Evolutionary conservation across 2,329 filamentous ascomycete species (phyloP), one percentile per base, ranked within the genome.

Genomic region (Bimuria novae-zelandiae): DNA sequence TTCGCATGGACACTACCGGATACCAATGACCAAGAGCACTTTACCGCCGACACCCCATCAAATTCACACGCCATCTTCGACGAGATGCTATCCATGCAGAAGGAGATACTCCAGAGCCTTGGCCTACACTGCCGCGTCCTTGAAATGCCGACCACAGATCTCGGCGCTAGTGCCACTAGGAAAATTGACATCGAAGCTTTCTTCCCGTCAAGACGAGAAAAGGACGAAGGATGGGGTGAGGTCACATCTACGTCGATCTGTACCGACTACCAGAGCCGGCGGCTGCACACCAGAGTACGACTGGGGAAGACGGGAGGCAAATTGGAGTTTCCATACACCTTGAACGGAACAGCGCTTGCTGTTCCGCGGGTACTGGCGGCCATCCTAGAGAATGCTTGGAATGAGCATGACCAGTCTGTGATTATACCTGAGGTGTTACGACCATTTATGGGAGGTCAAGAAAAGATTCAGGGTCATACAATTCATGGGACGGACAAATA

Each of bases 131-230:
- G 90, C 68, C 90, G 93, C 52, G 82, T 99, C 16, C 83, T 99
- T 7, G 91, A 96, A 73, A 97, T 97, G 93, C 93, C 94, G 0
- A 83, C 87, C 0, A 79, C 84, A 0, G 94, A 99, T 73, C 85
- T 99, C 0, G 94, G 94, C 60, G 93, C 94, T 7, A 92, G 89
- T 23, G 94, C 94, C 11, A 82, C 80, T 19, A 84, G 92, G 56
- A 99, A 99, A 74, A 83, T 88, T 60, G 94, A 99, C 72, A 96
- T 99, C 50, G 94, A 99, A 71, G 91, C 90, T 3, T 92, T 88
- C 75, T 97, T 99, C 77, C 94, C 94, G 0, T 92, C 89, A 35
- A 84, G 93, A 4, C 79, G 77, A 45, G 79, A 80, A 22, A 82
- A 80, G 50, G 82, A 87, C 61, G 80, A 83, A 10, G 92, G 90